Evolutionary conservation across 495 filamentous ascomycete species (phyloP).

Genomic region (Neurospora sp.): DNA sequence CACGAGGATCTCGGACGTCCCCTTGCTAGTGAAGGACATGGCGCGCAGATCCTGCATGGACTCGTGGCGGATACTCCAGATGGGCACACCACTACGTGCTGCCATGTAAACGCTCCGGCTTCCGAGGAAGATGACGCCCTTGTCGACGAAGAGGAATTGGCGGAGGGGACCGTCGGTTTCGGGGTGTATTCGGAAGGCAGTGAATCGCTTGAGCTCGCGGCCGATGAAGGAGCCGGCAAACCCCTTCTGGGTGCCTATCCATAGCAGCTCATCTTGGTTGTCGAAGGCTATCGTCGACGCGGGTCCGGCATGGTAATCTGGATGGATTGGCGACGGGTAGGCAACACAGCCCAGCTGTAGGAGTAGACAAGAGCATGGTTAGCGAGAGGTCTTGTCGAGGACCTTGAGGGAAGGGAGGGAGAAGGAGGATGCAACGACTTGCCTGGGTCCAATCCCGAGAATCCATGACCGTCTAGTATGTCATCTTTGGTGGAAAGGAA

Average conservation of each 20-base stretch:
- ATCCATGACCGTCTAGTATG: background rate
- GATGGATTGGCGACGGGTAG: conserved; percentile 54
- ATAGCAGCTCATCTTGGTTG: conserved; percentile 75
- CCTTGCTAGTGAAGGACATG: conserved; percentile 88
- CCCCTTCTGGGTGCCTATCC: conserved; percentile 77
- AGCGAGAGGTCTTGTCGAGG: background rate
- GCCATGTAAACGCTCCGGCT: conserved; percentile 77
- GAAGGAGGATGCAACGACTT: background rate
- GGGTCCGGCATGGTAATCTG: conserved; percentile 48
- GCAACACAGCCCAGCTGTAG: conserved; percentile 59
- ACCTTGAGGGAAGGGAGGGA: background rate
- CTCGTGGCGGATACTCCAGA: conserved; percentile 72
- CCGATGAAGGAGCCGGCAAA: conserved; percentile 79
- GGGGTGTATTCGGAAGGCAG: conserved; percentile 64
- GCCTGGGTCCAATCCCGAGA: background rate
- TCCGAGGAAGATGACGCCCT: conserved; percentile 72
- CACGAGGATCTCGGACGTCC: conserved; percentile 68
- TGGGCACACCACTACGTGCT: conserved; percentile 61
- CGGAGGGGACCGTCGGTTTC: conserved; percentile 59
- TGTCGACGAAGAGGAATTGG: conserved; percentile 78
- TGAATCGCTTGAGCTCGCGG: conserved; percentile 58
- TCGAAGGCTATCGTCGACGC: conserved; percentile 77
- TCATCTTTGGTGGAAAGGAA: background rate
- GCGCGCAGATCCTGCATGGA: conserved; percentile 77
- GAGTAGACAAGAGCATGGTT: background rate